phyloP scores from a whole-genome alignment of 257 asterid species.

The Nicotiana noctiflora region DNA sequence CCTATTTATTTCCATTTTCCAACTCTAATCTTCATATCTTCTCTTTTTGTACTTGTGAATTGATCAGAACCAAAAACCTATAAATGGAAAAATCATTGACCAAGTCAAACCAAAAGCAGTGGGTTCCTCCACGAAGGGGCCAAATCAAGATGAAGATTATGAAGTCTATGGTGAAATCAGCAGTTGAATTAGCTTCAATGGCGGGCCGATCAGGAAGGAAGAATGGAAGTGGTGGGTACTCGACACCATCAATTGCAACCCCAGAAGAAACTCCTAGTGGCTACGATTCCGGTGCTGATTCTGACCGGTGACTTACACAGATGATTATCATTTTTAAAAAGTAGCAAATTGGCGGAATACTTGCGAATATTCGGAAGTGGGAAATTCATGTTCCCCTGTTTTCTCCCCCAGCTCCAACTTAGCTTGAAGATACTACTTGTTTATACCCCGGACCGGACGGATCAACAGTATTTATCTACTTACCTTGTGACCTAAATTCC shows the following conservation, averaged over 20 bases:
- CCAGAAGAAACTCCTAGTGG: background rate
- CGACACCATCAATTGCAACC: background rate
- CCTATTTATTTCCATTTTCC: background rate
- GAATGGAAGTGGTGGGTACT: background rate
- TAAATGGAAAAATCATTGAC: background rate
- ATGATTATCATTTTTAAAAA: background rate
- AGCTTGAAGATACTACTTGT: background rate
- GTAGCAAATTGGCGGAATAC: background rate
- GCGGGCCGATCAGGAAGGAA: background rate
- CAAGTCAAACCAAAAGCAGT: background rate
- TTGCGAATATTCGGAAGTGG: background rate
- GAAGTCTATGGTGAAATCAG: slow-evolving; percentile 5
- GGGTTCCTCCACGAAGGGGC: background rate
- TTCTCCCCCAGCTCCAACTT: background rate
- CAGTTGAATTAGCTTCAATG: background rate
- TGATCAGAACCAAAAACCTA: background rate
- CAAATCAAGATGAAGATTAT: background rate
- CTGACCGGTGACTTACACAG: background rate
- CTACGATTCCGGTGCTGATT: slow-evolving; percentile 5
- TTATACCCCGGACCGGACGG: too few relatives aligned
- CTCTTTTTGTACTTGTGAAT: background rate
- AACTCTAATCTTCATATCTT: background rate
- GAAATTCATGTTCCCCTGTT: background rate
- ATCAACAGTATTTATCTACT: too few relatives aligned
- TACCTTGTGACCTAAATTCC: too few relatives aligned